Conservation (phyloP, 257 asterid species). For the Solanum etuberosum region DNA sequence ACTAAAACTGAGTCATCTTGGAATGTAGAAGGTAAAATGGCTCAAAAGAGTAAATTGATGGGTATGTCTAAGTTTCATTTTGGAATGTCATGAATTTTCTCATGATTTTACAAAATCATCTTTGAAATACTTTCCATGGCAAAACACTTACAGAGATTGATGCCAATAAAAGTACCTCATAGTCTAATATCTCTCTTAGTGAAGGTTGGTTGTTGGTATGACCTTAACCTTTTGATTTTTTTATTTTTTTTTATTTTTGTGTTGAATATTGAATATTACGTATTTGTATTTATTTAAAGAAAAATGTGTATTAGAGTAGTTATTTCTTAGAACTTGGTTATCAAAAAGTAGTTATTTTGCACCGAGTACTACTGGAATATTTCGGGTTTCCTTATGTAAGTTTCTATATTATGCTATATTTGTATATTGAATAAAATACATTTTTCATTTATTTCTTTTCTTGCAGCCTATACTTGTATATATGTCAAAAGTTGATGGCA, state of each 20-base stretch:
- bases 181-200: neutral
- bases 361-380: neutral
- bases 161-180: neutral
- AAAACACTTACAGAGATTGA: neutral
- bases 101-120: neutral
- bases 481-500: slow-evolving; percentile 97
- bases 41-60: neutral
- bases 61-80: neutral
- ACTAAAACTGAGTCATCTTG: neutral
- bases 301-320: neutral
- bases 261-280: neutral
- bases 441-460: slow-evolving; percentile 7
- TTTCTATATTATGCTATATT: neutral
- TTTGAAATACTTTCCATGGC: neutral
- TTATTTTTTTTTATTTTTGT: neutral
- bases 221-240: neutral
- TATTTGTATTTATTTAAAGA: neutral
- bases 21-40: neutral
- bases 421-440: neutral
- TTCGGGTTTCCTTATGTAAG: neutral
- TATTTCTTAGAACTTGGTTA: neutral
- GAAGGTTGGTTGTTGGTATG: neutral
- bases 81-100: neutral
- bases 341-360: neutral
- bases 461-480: slow-evolving; percentile 81